Evolutionary conservation across 2,329 filamentous ascomycete species (phyloP), one percentile per base, ranked within the genome.

Genomic region (Trichoderma sp.): DNA sequence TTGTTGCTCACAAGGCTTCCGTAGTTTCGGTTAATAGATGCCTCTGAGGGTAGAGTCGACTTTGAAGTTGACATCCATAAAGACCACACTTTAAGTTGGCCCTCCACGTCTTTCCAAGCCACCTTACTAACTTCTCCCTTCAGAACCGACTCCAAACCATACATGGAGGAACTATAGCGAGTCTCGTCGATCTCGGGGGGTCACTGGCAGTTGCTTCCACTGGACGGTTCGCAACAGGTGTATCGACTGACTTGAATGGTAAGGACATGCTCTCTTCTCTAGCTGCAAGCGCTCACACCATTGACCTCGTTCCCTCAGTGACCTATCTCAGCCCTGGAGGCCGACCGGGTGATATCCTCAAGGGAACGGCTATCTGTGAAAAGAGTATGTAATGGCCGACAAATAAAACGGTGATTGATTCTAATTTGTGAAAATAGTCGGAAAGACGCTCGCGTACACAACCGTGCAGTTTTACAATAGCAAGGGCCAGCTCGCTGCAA

Each of bases 151-250:
- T 95, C 0, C 87, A 90, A 68, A 94, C 91, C 43, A 86, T 95
- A 32, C 93, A 95, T 76, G 93, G 93, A 20, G 93, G 93, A 4
- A 93, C 92, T 0, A 90, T 95, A 32, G 93, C 93, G 4, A 92
- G 90, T 78, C 90, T 95, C 82, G 90, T 91, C 32, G 90, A 91
- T 73, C 82, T 91, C 0, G 89, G 89, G 12, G 89, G 89, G 15
- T 91, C 89, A 0, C 83, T 91, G 3, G 90, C 89, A 11, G 88
- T 91, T 3, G 89, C 89, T 1, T 91, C 90, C 1, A 89, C 86
- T 73, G 89, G 89, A 0, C 81, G 89, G 1, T 91, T 88, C 75
- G 84, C 86, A 20, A 91, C 89, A 0, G 89, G 89, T 12, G 89
- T 91, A 4, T 89, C 89, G 2, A 91, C 89, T 0, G 89, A 91